Conservation (phyloP, 495 filamentous ascomycete genomes). For the Neurospora sp. region DNA sequence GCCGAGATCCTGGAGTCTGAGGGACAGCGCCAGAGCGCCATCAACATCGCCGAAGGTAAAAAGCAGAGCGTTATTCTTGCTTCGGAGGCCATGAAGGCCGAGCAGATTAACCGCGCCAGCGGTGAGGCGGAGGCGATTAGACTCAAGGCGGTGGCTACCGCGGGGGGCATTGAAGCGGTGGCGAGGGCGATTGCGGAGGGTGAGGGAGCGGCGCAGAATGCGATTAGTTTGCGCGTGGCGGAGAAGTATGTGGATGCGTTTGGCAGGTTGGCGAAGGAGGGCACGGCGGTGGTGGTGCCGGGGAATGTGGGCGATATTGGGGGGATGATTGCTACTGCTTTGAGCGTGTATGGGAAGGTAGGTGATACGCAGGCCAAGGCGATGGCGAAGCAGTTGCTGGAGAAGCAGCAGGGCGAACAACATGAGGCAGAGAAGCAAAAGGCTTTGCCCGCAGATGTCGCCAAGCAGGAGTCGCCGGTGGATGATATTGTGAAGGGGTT, state of each 20-base stretch:
- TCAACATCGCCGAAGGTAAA: slow-evolving; percentile 95
- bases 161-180: slow-evolving; percentile 77
- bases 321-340: slow-evolving; percentile 91
- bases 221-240: slow-evolving; percentile 76
- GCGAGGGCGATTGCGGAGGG: slow-evolving; percentile 60
- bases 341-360: slow-evolving; percentile 93
- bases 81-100: slow-evolving; percentile 79
- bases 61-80: slow-evolving; percentile 95
- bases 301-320: slow-evolving; percentile 97
- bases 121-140: slow-evolving; percentile 93
- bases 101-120: slow-evolving; percentile 81
- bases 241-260: slow-evolving; percentile 99
- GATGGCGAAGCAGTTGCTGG: slow-evolving; percentile 43
- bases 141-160: slow-evolving; percentile 76
- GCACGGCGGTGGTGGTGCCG: slow-evolving; percentile 87
- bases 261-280: slow-evolving; percentile 80
- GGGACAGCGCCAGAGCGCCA: slow-evolving; percentile 89
- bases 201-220: slow-evolving; percentile 62
- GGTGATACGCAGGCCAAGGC: slow-evolving; percentile 68
- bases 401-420: slow-evolving; percentile 14
- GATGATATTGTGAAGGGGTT: neutral
- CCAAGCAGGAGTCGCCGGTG: neutral
- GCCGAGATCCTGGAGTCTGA: slow-evolving; percentile 96
- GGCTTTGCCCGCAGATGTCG: neutral
- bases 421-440: slow-evolving; percentile 8